Evolutionary conservation across 495 filamentous ascomycete genomes (phyloP).

Genomic region (Penicillium arizonense): DNA sequence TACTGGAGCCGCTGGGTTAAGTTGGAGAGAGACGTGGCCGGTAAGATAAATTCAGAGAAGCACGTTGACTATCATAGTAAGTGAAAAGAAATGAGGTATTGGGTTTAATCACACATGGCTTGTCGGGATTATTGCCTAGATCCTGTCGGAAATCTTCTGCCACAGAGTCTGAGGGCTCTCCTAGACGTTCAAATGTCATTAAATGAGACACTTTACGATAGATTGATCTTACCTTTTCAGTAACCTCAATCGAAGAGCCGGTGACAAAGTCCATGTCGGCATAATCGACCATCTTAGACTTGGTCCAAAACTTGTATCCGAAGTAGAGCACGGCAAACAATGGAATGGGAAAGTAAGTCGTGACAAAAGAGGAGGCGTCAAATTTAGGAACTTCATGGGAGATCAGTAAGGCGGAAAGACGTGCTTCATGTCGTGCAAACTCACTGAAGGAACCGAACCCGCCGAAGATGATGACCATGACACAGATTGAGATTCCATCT

Average conservation of each 20-base stretch:
- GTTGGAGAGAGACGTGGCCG: no score
- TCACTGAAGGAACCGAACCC: slow-evolving; percentile 25
- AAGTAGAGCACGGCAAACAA: slow-evolving; percentile 19
- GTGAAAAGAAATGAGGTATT: no score
- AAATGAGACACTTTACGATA: not conserved
- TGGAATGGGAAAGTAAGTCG: slow-evolving; percentile 18
- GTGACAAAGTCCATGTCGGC: slow-evolving; percentile 18
- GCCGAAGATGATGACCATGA: slow-evolving; percentile 24
- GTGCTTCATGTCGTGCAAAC: not conserved
- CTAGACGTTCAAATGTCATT: not conserved
- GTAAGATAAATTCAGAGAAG: no score
- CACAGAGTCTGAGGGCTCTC: slow-evolving; percentile 5
- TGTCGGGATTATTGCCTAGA: slow-evolving; percentile 1
- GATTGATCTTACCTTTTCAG: slow-evolving; percentile 9
- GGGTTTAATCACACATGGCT: not conserved
- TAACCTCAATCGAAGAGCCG: slow-evolving; percentile 17
- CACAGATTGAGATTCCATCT: slow-evolving; percentile 19
- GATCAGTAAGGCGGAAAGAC: not conserved
- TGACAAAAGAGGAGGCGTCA: slow-evolving; percentile 16
- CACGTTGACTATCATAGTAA: no score
- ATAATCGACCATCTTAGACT: slow-evolving; percentile 18
- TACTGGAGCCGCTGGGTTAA: no score
- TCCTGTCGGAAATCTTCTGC: slow-evolving; percentile 19
- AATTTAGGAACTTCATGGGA: slow-evolving; percentile 13
- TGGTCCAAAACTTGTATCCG: slow-evolving; percentile 21